Conservation (phyloP, 2,329 filamentous ascomycete species). For the Cladosporium sp. region DNA sequence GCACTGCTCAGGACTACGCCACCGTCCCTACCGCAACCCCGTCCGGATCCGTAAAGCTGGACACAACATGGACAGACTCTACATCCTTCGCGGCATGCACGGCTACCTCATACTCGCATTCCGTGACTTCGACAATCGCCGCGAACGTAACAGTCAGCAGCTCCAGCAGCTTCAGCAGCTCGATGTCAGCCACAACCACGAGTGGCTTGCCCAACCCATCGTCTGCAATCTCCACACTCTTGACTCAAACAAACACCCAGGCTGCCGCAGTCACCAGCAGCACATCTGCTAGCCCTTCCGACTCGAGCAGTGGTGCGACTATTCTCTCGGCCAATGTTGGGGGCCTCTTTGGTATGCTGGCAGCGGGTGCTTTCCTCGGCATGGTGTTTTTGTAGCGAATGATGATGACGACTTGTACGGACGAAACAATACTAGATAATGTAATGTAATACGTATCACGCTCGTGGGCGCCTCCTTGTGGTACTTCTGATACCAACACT, state of each 20-base stretch:
- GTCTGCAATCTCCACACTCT: not conserved
- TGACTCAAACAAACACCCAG: not conserved
- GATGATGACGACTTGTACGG: not conserved
- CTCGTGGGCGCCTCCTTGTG: no score
- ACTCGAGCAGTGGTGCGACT: not conserved
- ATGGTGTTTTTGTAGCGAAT: not conserved
- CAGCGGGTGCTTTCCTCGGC: not conserved
- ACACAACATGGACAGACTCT: slow-evolving; percentile 14
- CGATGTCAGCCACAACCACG: not conserved
- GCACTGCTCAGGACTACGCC: slow-evolving; percentile 15
- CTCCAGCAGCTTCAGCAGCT: not conserved
- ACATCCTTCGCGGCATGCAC: slow-evolving; percentile 12
- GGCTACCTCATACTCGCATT: slow-evolving; percentile 9
- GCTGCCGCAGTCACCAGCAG: not conserved
- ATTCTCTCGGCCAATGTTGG: not conserved
- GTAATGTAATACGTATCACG: not conserved
- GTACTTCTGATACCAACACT: no score
- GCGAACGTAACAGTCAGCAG: not conserved
- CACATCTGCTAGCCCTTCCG: not conserved
- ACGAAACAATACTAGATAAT: not conserved
- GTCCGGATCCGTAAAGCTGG: slow-evolving; percentile 13
- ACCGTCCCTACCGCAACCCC: slow-evolving; percentile 16
- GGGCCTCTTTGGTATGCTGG: not conserved
- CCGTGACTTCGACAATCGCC: not conserved
- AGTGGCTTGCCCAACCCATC: not conserved